Conservation (phyloP, 805 yeast species). For the Cyberlindnera maritima region DNA sequence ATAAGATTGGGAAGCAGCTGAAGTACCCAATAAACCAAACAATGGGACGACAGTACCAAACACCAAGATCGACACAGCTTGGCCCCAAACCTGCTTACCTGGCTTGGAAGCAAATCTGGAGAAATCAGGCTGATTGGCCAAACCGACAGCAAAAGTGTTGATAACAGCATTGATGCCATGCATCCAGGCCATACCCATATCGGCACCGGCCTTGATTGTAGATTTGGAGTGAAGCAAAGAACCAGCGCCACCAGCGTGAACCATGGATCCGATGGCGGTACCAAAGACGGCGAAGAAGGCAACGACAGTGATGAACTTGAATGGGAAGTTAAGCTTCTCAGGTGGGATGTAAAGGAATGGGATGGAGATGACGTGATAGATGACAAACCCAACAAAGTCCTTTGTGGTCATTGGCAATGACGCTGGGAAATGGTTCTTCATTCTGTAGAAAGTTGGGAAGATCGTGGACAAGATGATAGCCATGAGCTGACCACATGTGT, state of each 20-base stretch:
- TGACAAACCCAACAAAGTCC: slow-evolving; percentile 39
- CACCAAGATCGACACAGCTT: slow-evolving; percentile 33
- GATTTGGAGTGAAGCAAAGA: slow-evolving; percentile 30
- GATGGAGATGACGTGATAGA: slow-evolving; percentile 36
- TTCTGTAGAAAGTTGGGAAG: slow-evolving; percentile 35
- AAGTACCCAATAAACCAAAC: slow-evolving; percentile 44
- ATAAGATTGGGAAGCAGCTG: slow-evolving; percentile 39
- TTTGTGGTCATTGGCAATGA: slow-evolving; percentile 39
- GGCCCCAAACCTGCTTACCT: slow-evolving; percentile 39
- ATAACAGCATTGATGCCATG: slow-evolving; percentile 30
- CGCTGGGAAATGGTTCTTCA: slow-evolving; percentile 39
- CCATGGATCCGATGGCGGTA: slow-evolving; percentile 32
- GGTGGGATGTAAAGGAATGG: slow-evolving; percentile 32
- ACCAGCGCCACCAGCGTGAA: slow-evolving; percentile 33
- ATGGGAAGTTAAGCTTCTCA: slow-evolving; percentile 30
- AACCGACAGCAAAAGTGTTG: slow-evolving; percentile 31
- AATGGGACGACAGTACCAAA: slow-evolving; percentile 43
- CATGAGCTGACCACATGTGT: slow-evolving; percentile 44
- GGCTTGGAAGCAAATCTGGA: slow-evolving; percentile 38
- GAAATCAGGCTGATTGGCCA: slow-evolving; percentile 32
- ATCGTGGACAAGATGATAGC: slow-evolving; percentile 37
- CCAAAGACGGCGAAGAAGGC: slow-evolving; percentile 36
- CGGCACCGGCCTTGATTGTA: slow-evolving; percentile 27
- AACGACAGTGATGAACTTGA: slow-evolving; percentile 28
- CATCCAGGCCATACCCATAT: slow-evolving; percentile 32